phyloP scores from a whole-genome alignment of 1,139 yeast species.

The Chernovozyma sophiae-reginae region DNA sequence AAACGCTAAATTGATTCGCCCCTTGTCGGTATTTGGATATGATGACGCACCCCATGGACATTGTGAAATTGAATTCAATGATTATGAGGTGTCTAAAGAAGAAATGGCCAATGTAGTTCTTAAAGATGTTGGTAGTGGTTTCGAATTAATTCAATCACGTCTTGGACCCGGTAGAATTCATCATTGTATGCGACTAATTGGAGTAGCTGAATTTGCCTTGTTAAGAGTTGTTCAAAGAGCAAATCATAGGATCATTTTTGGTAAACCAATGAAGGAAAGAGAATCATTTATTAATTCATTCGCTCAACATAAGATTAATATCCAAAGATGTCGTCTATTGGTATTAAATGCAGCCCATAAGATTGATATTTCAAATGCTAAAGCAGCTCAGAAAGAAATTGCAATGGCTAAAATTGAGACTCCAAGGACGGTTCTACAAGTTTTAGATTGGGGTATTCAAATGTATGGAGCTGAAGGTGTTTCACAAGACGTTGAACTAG shows the following conservation, averaged over 20 bases:
- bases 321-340: slow-evolving; percentile 54
- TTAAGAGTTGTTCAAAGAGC: slow-evolving; percentile 53
- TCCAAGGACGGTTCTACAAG: slow-evolving; percentile 51
- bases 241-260: slow-evolving; percentile 52
- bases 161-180: slow-evolving; percentile 73
- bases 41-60: slow-evolving; percentile 80
- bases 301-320: slow-evolving; percentile 57
- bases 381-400: slow-evolving; percentile 54
- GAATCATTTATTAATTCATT: slow-evolving; percentile 50
- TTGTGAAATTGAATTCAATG: slow-evolving; percentile 54
- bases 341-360: slow-evolving; percentile 66
- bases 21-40: slow-evolving; percentile 57
- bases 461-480: slow-evolving; percentile 70
- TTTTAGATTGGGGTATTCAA: slow-evolving; percentile 67
- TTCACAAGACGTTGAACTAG: slow-evolving; percentile 59
- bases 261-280: slow-evolving; percentile 49
- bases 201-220: slow-evolving; percentile 62
- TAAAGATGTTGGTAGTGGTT: slow-evolving; percentile 57
- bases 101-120: slow-evolving; percentile 38
- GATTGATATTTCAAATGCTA: slow-evolving; percentile 55
- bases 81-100: slow-evolving; percentile 45
- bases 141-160: slow-evolving; percentile 65
- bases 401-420: slow-evolving; percentile 69
- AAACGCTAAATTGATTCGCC: slow-evolving; percentile 47
- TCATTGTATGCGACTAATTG: slow-evolving; percentile 70